A percentile compares a stretch with the other conserved stretches of the same genome.
phyloP scores from a whole-genome alignment of 371 early-diverging fungal genomes.

The Rhizopus delemar region DNA sequence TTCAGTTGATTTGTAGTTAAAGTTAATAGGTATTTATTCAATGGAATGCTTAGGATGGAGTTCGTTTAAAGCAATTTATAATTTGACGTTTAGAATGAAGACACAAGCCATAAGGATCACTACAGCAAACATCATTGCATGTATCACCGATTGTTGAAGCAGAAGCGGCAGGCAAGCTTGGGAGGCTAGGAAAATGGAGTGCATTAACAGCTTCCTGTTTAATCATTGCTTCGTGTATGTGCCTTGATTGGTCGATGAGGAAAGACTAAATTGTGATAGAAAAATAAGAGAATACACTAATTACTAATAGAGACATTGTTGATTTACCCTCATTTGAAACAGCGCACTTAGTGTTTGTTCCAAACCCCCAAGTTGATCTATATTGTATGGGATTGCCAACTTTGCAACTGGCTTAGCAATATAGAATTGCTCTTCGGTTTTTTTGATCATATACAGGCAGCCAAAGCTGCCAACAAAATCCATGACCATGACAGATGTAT shows the following conservation, averaged over 20 bases:
- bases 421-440: constrained; percentile 10
- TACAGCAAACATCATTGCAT: constrained; percentile 19
- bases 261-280: constrained; percentile 8
- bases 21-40: constrained; percentile 1
- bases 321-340: constrained; percentile 5
- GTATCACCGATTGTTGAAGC: constrained; percentile 7
- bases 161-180: constrained; percentile 4
- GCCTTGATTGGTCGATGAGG: constrained; percentile 3
- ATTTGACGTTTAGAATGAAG: too few species aligned
- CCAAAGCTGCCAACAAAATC: constrained; percentile 14
- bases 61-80: too few species aligned
- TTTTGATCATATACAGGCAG: constrained; percentile 13
- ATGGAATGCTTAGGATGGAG: neutral
- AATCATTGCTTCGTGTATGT: constrained; percentile 3
- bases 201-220: neutral
- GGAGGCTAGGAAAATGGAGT: constrained; percentile 2
- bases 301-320: constrained; percentile 6
- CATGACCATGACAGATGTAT: constrained; percentile 17
- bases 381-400: constrained; percentile 7
- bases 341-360: constrained; percentile 9
- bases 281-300: constrained; percentile 10
- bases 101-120: constrained; percentile 16
- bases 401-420: constrained; percentile 13
- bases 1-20: constrained; percentile 5
- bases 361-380: constrained; percentile 8